A percentile compares a stretch with the other conserved stretches of the same genome.
Evolutionary conservation across 2,329 filamentous ascomycete genomes (phyloP).

Genomic region (Pseudocercospora musae): DNA sequence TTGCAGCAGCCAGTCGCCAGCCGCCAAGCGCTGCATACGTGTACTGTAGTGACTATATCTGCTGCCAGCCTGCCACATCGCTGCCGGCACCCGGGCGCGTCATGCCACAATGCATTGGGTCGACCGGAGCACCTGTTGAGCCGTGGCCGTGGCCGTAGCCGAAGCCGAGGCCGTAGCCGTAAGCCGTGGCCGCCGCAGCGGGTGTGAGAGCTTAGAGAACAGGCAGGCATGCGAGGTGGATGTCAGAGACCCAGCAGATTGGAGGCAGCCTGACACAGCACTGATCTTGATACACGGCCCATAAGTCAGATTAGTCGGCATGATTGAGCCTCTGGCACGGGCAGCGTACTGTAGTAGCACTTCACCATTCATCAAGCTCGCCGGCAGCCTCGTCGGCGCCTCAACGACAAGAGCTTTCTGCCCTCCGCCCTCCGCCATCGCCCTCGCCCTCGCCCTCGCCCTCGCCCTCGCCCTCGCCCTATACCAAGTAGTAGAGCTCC

Average conservation of each 20-base stretch:
- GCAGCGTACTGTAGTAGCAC: too few relatives aligned
- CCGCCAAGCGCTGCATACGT: conserved; percentile 3
- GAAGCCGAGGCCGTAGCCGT: too few relatives aligned
- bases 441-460: too few relatives aligned
- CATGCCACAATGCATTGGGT: background rate
- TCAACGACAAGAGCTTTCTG: too few relatives aligned
- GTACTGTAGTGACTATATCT: too few relatives aligned
- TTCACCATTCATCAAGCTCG: conserved; percentile 11
- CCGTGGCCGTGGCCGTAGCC: conserved; percentile 7
- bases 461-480: too few relatives aligned
- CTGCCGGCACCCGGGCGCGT: conserved; percentile 2
- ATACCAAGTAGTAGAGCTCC: too few relatives aligned
- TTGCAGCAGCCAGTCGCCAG: background rate
- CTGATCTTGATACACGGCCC: background rate
- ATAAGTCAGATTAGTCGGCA: too few relatives aligned
- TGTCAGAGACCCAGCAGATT: conserved; percentile 9
- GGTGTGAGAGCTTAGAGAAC: too few relatives aligned
- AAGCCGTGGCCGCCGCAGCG: too few relatives aligned
- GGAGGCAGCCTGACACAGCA: conserved; percentile 1
- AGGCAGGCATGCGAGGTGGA: conserved; percentile 8
- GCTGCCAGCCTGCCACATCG: too few relatives aligned
- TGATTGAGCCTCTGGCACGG: conserved; percentile 12
- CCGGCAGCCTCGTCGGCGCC: conserved; percentile 9
- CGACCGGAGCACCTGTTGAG: background rate
- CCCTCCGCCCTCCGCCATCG: too few relatives aligned